These are phyloP conservation scores for Anisodus acutangulus DNA, from an alignment of 257 asterid genomes.

Conservation along the genomic window DNA sequence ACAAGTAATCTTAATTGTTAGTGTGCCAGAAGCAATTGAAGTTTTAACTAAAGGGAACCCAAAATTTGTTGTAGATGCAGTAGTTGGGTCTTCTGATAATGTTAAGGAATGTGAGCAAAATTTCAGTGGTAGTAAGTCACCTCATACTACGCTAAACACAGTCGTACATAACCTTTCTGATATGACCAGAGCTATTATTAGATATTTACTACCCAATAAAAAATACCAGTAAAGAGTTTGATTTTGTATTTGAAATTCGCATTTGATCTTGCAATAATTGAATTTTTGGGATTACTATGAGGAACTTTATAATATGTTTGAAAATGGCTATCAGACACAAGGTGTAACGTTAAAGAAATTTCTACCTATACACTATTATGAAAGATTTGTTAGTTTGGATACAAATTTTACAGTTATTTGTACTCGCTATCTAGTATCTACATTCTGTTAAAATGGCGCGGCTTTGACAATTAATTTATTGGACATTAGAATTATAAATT, in stretches of 20 bases:
- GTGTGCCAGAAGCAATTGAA: conserved; percentile 34
- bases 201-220: conserved; percentile 34
- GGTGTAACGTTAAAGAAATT: too few relatives aligned
- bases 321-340: too few relatives aligned
- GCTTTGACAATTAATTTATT: too few relatives aligned
- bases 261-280: not conserved
- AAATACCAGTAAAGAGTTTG: not conserved
- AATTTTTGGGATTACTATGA: not conserved
- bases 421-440: too few relatives aligned
- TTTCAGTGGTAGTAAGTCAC: conserved; percentile 26
- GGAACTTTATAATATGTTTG: not conserved
- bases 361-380: too few relatives aligned
- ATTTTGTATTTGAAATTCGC: not conserved
- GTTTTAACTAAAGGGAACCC: conserved; percentile 37
- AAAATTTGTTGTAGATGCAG: conserved; percentile 35
- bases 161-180: conserved; percentile 45
- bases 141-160: conserved; percentile 24
- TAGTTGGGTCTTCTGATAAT: conserved; percentile 27
- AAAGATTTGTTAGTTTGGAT: too few relatives aligned
- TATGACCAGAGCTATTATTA: conserved; percentile 46
- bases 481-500: too few relatives aligned
- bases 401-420: too few relatives aligned
- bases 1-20: not conserved
- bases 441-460: too few relatives aligned
- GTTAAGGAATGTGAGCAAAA: conserved; percentile 33